Evolutionary conservation across 352 stramenopile species (phyloP).

Genomic region (Phytophthora vignae): DNA sequence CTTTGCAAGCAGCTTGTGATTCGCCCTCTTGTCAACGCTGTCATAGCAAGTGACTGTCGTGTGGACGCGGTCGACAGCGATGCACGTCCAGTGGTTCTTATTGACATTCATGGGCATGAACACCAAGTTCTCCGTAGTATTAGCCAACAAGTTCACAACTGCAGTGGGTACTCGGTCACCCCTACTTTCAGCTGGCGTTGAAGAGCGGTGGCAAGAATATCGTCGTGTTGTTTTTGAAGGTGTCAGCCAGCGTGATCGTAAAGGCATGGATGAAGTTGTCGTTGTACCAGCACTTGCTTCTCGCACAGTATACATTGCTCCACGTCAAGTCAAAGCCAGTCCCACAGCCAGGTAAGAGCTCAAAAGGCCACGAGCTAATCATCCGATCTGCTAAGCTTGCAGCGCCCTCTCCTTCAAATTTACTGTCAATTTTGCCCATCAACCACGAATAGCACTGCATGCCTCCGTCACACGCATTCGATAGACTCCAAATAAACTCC

Average conservation of each 20-base stretch:
- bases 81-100: conserved; percentile 5
- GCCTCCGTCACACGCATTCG: not conserved
- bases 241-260: not conserved
- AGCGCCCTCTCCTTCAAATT: not conserved
- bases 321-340: not conserved
- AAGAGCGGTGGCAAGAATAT: not conserved
- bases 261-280: not conserved
- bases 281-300: not conserved
- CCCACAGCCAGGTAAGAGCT: not conserved
- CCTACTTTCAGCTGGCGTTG: not conserved
- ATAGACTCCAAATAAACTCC: not conserved
- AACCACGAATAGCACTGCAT: not conserved
- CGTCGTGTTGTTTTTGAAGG: not conserved
- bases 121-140: not conserved
- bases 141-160: not conserved
- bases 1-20: conserved; percentile 5
- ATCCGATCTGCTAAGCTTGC: not conserved
- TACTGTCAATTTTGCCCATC: not conserved
- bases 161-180: not conserved
- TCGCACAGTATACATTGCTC: not conserved
- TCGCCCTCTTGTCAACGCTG: conserved; percentile 11
- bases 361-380: not conserved
- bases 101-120: conserved; percentile 22
- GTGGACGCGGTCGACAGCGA: not conserved
- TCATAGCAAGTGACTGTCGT: conserved; percentile 8